These are phyloP conservation scores for Yarrowia sp. DNA, from an alignment of 805 yeast genomes.

Conservation along the genomic window DNA sequence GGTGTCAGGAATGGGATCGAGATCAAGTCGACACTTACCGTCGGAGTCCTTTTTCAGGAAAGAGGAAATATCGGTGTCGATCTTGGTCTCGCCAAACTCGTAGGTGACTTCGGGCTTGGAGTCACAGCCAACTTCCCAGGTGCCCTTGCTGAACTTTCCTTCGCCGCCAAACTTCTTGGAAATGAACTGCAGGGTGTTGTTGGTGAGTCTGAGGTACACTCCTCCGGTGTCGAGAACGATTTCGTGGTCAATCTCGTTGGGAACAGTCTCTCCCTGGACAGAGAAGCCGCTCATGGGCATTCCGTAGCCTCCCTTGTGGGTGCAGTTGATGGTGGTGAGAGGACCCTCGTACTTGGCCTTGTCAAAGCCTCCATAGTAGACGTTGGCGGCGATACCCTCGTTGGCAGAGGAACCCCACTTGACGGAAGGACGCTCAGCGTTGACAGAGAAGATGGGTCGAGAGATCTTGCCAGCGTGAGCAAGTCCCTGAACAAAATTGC, in stretches of 20 bases:
- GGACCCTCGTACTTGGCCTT: conserved; percentile 4
- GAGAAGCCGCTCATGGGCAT: background rate
- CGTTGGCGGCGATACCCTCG: background rate
- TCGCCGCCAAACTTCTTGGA: background rate
- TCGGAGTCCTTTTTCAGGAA: background rate
- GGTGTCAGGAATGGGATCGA: background rate
- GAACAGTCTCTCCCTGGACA: background rate
- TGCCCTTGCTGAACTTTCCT: background rate
- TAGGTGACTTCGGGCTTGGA: conserved; percentile 5
- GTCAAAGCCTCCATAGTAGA: background rate
- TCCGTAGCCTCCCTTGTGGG: background rate
- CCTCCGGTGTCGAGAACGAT: conserved; percentile 17
- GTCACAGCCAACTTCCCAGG: background rate
- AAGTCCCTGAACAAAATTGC: background rate
- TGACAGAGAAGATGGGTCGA: background rate
- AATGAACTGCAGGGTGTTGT: background rate
- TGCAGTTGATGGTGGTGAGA: background rate
- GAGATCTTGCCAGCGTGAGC: background rate
- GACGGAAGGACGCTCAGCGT: background rate
- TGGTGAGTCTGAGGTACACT: background rate
- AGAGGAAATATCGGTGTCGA: background rate
- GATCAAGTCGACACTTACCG: no score
- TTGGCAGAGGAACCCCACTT: no score
- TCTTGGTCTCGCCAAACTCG: background rate
- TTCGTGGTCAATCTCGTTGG: background rate